A percentile compares a stretch with the other conserved stretches of the same genome.
Evolutionary conservation across 2,329 filamentous ascomycete species (phyloP).

Genomic region (Colletotrichum chrysophilum): DNA sequence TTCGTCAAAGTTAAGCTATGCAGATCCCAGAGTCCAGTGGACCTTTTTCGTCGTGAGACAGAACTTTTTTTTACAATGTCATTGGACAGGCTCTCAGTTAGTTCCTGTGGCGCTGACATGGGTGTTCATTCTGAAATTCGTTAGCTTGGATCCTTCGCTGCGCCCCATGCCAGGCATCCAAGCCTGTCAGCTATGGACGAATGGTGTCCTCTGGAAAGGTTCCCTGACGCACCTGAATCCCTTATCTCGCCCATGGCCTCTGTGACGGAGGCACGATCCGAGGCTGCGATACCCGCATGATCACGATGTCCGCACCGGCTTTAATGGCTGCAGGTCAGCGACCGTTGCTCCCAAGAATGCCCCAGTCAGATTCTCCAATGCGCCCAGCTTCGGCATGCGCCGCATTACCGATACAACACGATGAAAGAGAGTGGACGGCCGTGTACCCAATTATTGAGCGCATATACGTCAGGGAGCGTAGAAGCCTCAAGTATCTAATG

Average conservation of each 20-base stretch:
- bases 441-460: constrained; percentile 25
- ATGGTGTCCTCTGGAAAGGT: background rate
- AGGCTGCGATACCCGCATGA: background rate
- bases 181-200: background rate
- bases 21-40: background rate
- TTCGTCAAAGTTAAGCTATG: background rate
- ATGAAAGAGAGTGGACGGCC: constrained; percentile 24
- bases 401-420: constrained; percentile 3
- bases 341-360: background rate
- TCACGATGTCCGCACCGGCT: background rate
- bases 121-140: background rate
- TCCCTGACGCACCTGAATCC: background rate
- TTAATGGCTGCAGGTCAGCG: background rate
- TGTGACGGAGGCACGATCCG: background rate
- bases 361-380: background rate
- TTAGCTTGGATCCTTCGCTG: background rate
- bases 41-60: background rate
- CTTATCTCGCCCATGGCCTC: background rate
- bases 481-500: constrained; percentile 26
- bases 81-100: background rate
- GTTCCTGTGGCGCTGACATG: background rate
- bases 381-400: background rate
- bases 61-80: background rate
- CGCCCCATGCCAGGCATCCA: background rate
- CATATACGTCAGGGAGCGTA: constrained; percentile 25